Conservation (phyloP, 768 basidiomycete species). For the Fibroporia radiculosa region DNA sequence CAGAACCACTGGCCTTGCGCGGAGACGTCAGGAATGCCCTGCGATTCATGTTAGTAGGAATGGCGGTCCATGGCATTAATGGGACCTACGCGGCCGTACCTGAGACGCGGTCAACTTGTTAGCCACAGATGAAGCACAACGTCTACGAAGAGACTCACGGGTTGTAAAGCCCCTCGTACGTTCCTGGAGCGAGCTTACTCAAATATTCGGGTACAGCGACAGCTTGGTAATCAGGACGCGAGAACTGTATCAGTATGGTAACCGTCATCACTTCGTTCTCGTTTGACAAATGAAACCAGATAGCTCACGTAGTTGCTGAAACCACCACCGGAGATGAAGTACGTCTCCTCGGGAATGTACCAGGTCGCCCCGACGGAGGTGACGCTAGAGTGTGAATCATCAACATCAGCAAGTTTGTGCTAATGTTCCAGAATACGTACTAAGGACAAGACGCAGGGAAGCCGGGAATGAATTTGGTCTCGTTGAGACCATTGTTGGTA, state of each 20-base stretch:
- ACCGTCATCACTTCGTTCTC: neutral
- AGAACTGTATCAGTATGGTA: conserved; percentile 28
- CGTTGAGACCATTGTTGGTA: conserved; percentile 51
- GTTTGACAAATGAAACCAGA: neutral
- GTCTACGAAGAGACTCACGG: conserved; percentile 31
- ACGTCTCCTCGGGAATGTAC: conserved; percentile 50
- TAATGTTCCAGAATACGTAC: conserved; percentile 12
- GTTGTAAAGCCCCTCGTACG: conserved; percentile 55
- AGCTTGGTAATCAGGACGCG: conserved; percentile 20
- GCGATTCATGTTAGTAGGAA: neutral
- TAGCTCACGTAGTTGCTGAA: conserved; percentile 62
- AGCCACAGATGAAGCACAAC: neutral
- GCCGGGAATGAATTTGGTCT: conserved; percentile 37
- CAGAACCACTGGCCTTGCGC: conserved; percentile 47
- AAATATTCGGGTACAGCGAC: conserved; percentile 24
- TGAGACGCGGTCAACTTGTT: neutral
- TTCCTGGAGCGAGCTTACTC: conserved; percentile 34
- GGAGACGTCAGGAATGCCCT: conserved; percentile 62
- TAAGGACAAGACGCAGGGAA: conserved; percentile 54
- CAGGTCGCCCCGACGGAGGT: conserved; percentile 66
- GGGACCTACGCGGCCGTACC: conserved; percentile 12
- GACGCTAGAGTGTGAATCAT: conserved; percentile 47
- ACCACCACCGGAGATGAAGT: conserved; percentile 61
- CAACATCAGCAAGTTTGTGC: neutral
- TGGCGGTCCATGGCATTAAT: neutral